These are phyloP conservation scores for Oligophagozyma castellii DNA, from an alignment of 1,139 yeast genomes.

Conservation along the genomic window DNA sequence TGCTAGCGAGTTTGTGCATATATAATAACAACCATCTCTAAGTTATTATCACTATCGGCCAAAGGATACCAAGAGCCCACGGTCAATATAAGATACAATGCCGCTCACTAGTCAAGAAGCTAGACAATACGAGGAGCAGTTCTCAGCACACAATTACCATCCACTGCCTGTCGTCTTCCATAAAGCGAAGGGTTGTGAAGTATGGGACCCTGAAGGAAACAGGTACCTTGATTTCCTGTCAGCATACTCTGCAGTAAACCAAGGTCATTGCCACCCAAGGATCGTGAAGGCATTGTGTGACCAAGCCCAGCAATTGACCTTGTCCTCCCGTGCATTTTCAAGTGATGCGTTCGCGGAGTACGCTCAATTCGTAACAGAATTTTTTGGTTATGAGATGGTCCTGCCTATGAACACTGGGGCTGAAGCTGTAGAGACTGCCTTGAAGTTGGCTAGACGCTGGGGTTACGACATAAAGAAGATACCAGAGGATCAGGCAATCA, in stretches of 20 bases:
- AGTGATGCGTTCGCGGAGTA: slow-evolving; percentile 78
- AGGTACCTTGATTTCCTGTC: slow-evolving; percentile 79
- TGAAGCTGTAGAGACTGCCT: slow-evolving; percentile 93
- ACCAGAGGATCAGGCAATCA: slow-evolving; percentile 70
- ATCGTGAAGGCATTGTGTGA: slow-evolving; percentile 74
- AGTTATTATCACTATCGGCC: no score
- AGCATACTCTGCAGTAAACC: slow-evolving; percentile 95
- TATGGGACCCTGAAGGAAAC: slow-evolving; percentile 95
- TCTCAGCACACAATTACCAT: slow-evolving; percentile 94
- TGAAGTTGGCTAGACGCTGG: slow-evolving; percentile 94
- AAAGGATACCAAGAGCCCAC: no score
- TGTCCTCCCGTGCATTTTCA: slow-evolving; percentile 87
- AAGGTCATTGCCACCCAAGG: slow-evolving; percentile 96
- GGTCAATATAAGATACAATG: no score
- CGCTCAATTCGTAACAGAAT: slow-evolving; percentile 83
- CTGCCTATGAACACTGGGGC: slow-evolving; percentile 99
- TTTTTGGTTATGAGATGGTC: slow-evolving; percentile 81
- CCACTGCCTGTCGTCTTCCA: slow-evolving; percentile 91
- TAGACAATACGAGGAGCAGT: slow-evolving; percentile 53
- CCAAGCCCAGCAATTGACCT: slow-evolving; percentile 73
- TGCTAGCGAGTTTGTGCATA: no score
- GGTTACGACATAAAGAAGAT: slow-evolving; percentile 84
- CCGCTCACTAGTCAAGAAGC: slow-evolving; percentile 51
- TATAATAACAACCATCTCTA: no score
- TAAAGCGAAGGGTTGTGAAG: slow-evolving; percentile 80